phyloP scores from a whole-genome alignment of 768 basidiomycete genomes.

The Galerina marginata region DNA sequence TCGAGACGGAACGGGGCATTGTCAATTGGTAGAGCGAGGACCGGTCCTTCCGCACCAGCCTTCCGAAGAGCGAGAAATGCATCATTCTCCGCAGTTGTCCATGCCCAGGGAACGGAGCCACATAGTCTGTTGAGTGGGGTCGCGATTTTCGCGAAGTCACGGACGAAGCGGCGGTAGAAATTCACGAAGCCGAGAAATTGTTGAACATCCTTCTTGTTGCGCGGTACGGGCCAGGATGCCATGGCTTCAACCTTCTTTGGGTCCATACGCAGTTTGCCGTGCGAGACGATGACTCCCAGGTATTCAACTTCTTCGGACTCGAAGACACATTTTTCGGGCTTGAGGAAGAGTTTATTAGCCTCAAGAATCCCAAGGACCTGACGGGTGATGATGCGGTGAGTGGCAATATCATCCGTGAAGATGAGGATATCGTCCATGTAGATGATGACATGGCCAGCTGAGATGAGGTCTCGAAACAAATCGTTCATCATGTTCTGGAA shows the following conservation, averaged over 20 bases:
- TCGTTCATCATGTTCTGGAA: conserved; percentile 16
- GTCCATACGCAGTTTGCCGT: conserved; percentile 32
- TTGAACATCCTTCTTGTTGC: conserved; percentile 35
- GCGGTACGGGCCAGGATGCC: conserved; percentile 35
- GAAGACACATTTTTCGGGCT: conserved; percentile 1
- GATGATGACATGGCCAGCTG: conserved; percentile 30
- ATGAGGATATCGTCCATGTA: conserved; percentile 51
- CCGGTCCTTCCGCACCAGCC: not conserved
- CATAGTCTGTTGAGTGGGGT: conserved; percentile 22
- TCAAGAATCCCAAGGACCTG: conserved; percentile 24
- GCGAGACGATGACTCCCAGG: conserved; percentile 37
- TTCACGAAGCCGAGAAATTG: conserved; percentile 48
- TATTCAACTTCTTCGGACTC: not conserved
- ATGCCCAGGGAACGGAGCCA: conserved; percentile 5
- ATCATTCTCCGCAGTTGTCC: not conserved
- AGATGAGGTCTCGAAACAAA: not conserved
- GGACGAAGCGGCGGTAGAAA: conserved; percentile 41
- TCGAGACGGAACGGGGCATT: conserved; percentile 12
- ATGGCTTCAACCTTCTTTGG: conserved; percentile 36
- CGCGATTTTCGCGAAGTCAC: conserved; percentile 32
- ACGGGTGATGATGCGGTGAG: not conserved
- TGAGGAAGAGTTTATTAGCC: conserved; percentile 20
- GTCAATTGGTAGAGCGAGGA: conserved; percentile 3
- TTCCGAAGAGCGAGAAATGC: conserved; percentile 9
- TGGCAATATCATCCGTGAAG: conserved; percentile 18